Conservation (phyloP, 495 filamentous ascomycete species). For the Amniculicola lignicola region DNA sequence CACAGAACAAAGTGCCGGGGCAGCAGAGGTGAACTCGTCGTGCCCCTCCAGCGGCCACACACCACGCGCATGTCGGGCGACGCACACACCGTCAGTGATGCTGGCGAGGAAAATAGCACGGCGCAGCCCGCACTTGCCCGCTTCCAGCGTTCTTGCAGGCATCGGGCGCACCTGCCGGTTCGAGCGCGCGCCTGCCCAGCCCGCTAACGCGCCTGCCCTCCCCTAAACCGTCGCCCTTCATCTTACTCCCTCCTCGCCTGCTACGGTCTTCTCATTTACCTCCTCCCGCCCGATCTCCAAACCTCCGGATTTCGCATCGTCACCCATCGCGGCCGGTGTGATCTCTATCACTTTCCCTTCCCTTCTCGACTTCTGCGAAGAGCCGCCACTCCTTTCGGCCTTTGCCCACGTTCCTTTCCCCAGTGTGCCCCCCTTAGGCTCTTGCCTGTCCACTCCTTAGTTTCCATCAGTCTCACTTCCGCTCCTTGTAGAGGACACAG, state of each 20-base stretch:
- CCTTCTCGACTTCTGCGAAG: conserved; percentile 29
- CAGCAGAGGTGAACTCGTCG: no score
- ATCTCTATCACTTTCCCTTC: conserved; percentile 33
- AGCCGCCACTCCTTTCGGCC: conserved; percentile 37
- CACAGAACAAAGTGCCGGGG: no score
- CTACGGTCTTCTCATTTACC: conserved; percentile 26
- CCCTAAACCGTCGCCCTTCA: conserved; percentile 15
- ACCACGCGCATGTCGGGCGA: no score
- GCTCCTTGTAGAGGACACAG: conserved; percentile 22
- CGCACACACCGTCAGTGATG: no score
- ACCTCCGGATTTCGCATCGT: conserved; percentile 32
- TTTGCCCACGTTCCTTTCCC: conserved; percentile 33
- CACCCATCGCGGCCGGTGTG: conserved; percentile 31
- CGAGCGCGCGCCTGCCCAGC: no score
- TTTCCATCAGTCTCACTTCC: conserved; percentile 15
- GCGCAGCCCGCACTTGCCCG: no score
- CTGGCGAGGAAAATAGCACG: no score
- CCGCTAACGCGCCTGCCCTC: no score
- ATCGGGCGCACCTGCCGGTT: no score
- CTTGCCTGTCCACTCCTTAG: conserved; percentile 37
- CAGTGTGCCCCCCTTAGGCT: conserved; percentile 22
- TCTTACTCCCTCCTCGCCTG: conserved; percentile 9
- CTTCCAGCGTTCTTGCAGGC: no score
- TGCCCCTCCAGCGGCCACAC: no score
- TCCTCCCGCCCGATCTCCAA: conserved; percentile 21